Percentiles rank a stretch among this genome's conserved stretches.
Conservation (phyloP, 2,329 filamentous ascomycete species). For the Colletotrichum theobromicola region DNA sequence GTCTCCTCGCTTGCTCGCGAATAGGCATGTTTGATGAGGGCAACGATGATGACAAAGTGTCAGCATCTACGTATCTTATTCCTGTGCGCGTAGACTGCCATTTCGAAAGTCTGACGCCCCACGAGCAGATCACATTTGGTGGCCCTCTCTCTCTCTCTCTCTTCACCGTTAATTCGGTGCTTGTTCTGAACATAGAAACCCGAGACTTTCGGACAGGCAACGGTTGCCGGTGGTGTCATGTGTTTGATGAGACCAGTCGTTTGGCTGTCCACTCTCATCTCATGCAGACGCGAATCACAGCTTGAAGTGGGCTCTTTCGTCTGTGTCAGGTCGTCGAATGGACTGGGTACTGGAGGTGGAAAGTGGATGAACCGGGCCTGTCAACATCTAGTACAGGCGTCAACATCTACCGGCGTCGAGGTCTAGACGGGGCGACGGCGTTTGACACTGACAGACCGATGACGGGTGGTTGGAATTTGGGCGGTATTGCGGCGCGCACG, state of each 20-base stretch:
- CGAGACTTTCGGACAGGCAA: not conserved
- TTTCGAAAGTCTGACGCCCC: not conserved
- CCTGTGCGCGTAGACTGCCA: not conserved
- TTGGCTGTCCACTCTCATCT: constrained; percentile 5
- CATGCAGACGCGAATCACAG: not conserved
- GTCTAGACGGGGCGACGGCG: not conserved
- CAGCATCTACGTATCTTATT: constrained; percentile 8
- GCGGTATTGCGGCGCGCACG: not conserved
- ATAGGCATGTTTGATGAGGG: not conserved
- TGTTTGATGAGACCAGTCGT: constrained; percentile 4
- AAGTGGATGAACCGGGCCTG: constrained; percentile 2
- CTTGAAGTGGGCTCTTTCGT: not conserved
- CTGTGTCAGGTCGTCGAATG: not conserved
- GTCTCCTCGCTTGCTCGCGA: not conserved
- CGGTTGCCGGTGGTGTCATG: not conserved
- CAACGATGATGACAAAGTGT: not conserved
- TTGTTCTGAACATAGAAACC: not conserved
- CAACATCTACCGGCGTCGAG: not conserved
- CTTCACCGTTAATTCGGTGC: not conserved
- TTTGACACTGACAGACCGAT: not conserved
- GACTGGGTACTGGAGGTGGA: constrained; percentile 1
- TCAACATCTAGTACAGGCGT: no score
- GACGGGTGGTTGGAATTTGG: not conserved
- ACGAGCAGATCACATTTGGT: not conserved
- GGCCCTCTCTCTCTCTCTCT: not conserved